Evolutionary conservation across 768 basidiomycete species (phyloP).

Genomic region (Russula abietina): DNA sequence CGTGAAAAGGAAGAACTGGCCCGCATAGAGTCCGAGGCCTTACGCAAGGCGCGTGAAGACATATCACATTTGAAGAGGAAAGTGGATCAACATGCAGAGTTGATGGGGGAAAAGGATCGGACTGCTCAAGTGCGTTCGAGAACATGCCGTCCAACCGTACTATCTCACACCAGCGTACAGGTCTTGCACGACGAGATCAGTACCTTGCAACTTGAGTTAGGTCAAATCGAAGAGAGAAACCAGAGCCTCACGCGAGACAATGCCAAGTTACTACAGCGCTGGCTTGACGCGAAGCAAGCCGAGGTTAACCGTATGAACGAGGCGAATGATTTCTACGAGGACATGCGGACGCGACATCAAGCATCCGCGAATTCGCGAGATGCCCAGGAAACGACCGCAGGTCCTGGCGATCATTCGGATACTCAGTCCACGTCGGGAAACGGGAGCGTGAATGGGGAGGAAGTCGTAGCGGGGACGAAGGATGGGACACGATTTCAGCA

Average conservation of each 20-base stretch:
- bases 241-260: constrained; percentile 86
- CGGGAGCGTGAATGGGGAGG: constrained; percentile 50
- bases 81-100: constrained; percentile 76
- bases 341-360: constrained; percentile 71
- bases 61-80: constrained; percentile 61
- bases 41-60: constrained; percentile 74
- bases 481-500: constrained; percentile 69
- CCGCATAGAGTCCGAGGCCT: constrained; percentile 71
- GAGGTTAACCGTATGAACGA: constrained; percentile 96
- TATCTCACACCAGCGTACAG: constrained; percentile 36
- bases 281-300: constrained; percentile 91
- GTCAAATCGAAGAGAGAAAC: constrained; percentile 84
- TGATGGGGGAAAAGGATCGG: constrained; percentile 84
- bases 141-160: background rate
- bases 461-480: constrained; percentile 47
- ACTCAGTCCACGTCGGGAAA: constrained; percentile 57
- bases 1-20: constrained; percentile 89
- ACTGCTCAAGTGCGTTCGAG: constrained; percentile 65
- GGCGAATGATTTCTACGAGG: constrained; percentile 84
- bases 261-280: constrained; percentile 89
- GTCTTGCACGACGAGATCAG: constrained; percentile 93
- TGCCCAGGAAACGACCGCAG: constrained; percentile 29
- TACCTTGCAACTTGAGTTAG: constrained; percentile 85
- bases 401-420: constrained; percentile 26
- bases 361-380: constrained; percentile 55